Evolutionary conservation across 2,329 filamentous ascomycete species (phyloP), one percentile per base, ranked within the genome.

Genomic region (Hypoxylon sp.): DNA sequence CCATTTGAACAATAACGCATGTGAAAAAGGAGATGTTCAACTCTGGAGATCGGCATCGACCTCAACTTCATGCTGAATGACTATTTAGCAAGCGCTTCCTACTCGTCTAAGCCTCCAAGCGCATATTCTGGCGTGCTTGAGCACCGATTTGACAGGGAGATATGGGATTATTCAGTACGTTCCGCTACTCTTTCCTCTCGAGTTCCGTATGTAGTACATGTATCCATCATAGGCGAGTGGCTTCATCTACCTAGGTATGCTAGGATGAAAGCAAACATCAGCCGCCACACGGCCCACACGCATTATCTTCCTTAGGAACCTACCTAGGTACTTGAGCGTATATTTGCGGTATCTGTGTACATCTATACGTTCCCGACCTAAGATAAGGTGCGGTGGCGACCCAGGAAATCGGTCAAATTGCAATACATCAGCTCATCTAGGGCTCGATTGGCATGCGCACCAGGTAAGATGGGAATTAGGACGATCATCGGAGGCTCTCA

Each of bases 401-500:
- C 64, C 61, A 56, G 60, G 56, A 50, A 61, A 20, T 50, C 49
- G 56, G 61, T 46, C 38, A 50, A 30, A 59, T 28, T 65, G 38
- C 16, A 42, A 33, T 36, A 62, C 32, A 59, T 55, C 59, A 57
- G 58, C 58, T 60, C 50, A 53, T 49, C 65, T 63, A 61, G 54
- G 54, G 61, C 44, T 65, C 14, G 62, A 68, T 68, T 59, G 7
- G 24, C 45, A 46, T 61, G 38, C 11, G 33, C 38, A 24, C 33
- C 58, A 46, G 36, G 54, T 14, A 45, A 53, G 54, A 62, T 42
- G 28, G 26, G 45, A 57, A 49, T 8, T 24, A 26, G 18, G 49
- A 51, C 38, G 61, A 58, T 60, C 57, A 58, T 53, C 65, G 65
- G 65, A 68, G 65, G 57, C 54, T 67, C 46, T 38, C 42, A 51